Percentiles rank a stretch among this genome's conserved stretches.
Conservation (phyloP, 2,329 filamentous ascomycete genomes). For the Neobulgaria alba region DNA sequence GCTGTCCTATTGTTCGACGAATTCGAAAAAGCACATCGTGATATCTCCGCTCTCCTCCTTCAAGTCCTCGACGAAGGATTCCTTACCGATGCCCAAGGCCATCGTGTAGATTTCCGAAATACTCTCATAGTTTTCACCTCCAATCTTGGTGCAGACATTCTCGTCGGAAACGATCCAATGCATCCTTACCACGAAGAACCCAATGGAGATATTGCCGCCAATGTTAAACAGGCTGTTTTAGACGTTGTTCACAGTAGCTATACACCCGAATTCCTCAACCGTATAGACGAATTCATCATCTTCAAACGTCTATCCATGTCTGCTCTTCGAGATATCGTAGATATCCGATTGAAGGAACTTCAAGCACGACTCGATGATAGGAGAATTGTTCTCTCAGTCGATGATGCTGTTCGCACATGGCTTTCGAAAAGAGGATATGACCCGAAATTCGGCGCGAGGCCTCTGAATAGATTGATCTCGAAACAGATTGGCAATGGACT, state of each 20-base stretch:
- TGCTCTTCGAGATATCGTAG: conserved; percentile 84
- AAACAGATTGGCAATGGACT: conserved; percentile 84
- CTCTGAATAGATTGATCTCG: conserved; percentile 81
- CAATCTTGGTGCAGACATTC: conserved; percentile 86
- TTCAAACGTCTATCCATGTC: conserved; percentile 76
- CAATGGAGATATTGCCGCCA: conserved; percentile 61
- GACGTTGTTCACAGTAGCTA: conserved; percentile 69
- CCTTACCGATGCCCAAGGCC: conserved; percentile 88
- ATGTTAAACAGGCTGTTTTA: conserved; percentile 74
- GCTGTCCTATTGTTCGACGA: conserved; percentile 93
- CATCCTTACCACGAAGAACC: conserved; percentile 54
- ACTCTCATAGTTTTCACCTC: conserved; percentile 95
- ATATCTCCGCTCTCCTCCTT: conserved; percentile 84
- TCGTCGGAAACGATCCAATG: conserved; percentile 64
- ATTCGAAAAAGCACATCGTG: conserved; percentile 93
- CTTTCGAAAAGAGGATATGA: conserved; percentile 86
- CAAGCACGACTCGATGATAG: conserved; percentile 77
- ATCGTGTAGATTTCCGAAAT: conserved; percentile 94
- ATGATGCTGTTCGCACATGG: conserved; percentile 70
- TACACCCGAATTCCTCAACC: conserved; percentile 91
- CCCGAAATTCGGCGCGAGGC: conserved; percentile 81
- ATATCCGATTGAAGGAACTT: conserved; percentile 80
- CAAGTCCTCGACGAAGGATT: conserved; percentile 96
- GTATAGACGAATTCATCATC: conserved; percentile 93
- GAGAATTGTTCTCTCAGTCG: conserved; percentile 67